Percentiles rank a stretch among this genome's conserved stretches.
Evolutionary conservation across 192 early-diverging fungal species (phyloP).

Genomic region (Rhizoclosmatium globosum): DNA sequence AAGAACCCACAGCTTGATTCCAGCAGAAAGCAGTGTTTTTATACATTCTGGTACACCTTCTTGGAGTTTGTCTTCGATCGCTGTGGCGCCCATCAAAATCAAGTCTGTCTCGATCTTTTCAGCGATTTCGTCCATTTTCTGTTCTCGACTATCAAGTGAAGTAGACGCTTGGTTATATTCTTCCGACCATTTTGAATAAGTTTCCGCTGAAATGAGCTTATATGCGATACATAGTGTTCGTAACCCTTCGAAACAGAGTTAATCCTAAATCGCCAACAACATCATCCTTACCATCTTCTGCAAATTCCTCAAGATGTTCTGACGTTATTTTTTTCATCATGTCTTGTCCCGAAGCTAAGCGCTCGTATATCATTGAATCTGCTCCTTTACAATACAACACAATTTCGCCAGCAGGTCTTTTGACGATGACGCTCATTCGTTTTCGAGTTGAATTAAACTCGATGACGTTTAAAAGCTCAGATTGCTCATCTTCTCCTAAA

Average conservation of each 20-base stretch:
- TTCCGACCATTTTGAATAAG: constrained; percentile 75
- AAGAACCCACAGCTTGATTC: constrained; percentile 96
- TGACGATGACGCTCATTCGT: constrained; percentile 92
- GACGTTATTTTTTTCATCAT: constrained; percentile 72
- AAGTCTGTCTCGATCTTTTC: constrained; percentile 83
- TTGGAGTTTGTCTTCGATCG: constrained; percentile 97
- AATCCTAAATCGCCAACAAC: constrained; percentile 41
- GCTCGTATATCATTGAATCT: constrained; percentile 90
- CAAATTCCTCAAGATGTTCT: constrained; percentile 86
- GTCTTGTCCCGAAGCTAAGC: constrained; percentile 77
- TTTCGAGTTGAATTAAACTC: constrained; percentile 97
- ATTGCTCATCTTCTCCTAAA: constrained; percentile 73
- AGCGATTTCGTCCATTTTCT: constrained; percentile 77
- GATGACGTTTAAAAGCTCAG: constrained; percentile 56
- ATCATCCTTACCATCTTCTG: constrained; percentile 58
- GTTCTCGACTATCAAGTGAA: constrained; percentile 81
- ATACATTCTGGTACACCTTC: constrained; percentile 97
- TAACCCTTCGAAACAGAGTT: constrained; percentile 37
- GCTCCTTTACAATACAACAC: constrained; percentile 94
- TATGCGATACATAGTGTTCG: constrained; percentile 91
- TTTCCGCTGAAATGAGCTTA: constrained; percentile 72
- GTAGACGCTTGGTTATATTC: constrained; percentile 78
- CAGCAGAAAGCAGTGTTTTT: constrained; percentile 79
- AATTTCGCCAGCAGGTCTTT: constrained; percentile 71
- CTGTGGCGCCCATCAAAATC: constrained; percentile 91